Percentiles rank a stretch among this genome's conserved stretches.
Conservation (phyloP, 441 rosid genomes). For the Manihot esculenta region DNA sequence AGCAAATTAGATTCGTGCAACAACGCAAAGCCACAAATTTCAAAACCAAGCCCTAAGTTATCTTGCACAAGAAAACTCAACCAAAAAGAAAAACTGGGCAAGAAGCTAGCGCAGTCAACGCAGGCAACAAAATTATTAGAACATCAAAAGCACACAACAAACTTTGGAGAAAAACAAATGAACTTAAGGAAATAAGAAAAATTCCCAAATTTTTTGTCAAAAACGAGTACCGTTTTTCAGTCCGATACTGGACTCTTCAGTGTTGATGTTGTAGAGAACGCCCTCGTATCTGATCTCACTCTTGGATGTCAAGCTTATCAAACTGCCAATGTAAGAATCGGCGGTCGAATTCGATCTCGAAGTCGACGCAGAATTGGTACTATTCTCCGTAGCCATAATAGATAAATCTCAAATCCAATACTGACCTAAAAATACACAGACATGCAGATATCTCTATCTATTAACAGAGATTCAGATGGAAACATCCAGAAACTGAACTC, state of each 20-base stretch:
- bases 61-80: background rate
- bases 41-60: slow-evolving; percentile 2
- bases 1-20: background rate
- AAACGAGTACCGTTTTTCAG: slow-evolving; percentile 62
- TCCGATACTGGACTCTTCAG: slow-evolving; percentile 92
- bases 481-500: slow-evolving; percentile 8
- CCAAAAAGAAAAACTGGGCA: background rate
- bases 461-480: background rate
- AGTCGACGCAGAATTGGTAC: slow-evolving; percentile 30
- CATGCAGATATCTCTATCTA: background rate
- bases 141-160: background rate
- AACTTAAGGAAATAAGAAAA: background rate
- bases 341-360: slow-evolving; percentile 65
- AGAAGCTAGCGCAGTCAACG: slow-evolving; percentile 10
- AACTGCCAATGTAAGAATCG: slow-evolving; percentile 80
- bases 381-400: slow-evolving; percentile 49
- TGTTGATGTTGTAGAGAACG: slow-evolving; percentile 76
- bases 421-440: background rate
- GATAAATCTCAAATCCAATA: background rate
- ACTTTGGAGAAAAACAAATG: background rate
- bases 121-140: slow-evolving; percentile 2
- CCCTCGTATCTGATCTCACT: slow-evolving; percentile 95
- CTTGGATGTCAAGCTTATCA: slow-evolving; percentile 84
- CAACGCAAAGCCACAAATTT: background rate
- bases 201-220: background rate